Conservation (phyloP, 768 basidiomycete genomes). For the Termitomyces sp. region DNA sequence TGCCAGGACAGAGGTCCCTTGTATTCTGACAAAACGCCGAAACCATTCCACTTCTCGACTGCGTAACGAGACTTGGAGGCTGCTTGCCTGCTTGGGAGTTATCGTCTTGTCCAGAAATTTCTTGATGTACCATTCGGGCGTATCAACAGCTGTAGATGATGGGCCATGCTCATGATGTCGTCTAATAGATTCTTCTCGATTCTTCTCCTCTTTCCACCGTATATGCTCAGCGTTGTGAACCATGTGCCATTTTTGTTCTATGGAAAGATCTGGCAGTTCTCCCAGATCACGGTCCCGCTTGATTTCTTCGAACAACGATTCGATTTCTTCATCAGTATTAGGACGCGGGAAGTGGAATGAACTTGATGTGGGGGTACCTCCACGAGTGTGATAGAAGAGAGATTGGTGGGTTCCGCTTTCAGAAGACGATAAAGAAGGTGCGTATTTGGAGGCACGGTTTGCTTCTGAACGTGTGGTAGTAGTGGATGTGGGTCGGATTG, state of each 20-base stretch:
- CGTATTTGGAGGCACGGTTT: slow-evolving; percentile 60
- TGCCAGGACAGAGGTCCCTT: slow-evolving; percentile 83
- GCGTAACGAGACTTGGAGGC: slow-evolving; percentile 73
- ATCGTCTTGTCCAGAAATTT: slow-evolving; percentile 87
- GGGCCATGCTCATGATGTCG: slow-evolving; percentile 61
- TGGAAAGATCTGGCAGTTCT: slow-evolving; percentile 54
- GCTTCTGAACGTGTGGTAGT: slow-evolving; percentile 55
- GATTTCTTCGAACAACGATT: slow-evolving; percentile 76
- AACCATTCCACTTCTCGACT: slow-evolving; percentile 87
- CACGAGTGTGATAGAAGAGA: slow-evolving; percentile 51
- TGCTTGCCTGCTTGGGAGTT: slow-evolving; percentile 74
- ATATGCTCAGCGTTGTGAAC: slow-evolving; percentile 81
- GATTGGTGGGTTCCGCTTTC: slow-evolving; percentile 42
- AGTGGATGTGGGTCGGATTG: slow-evolving; percentile 48
- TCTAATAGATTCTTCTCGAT: slow-evolving; percentile 57
- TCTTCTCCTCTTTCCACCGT: slow-evolving; percentile 72
- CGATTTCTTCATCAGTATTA: slow-evolving; percentile 70
- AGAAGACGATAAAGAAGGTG: slow-evolving; percentile 50
- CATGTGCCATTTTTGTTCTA: slow-evolving; percentile 91
- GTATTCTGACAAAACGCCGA: slow-evolving; percentile 65
- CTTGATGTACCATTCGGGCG: slow-evolving; percentile 91
- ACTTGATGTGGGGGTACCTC: slow-evolving; percentile 41
- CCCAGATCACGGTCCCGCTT: slow-evolving; percentile 65
- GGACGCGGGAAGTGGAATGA: slow-evolving; percentile 80
- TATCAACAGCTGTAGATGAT: slow-evolving; percentile 51